A percentile compares a stretch with the other conserved stretches of the same genome.
Evolutionary conservation across 306 rosid genomes (phyloP).

Genomic region (Prunus dulcis): DNA sequence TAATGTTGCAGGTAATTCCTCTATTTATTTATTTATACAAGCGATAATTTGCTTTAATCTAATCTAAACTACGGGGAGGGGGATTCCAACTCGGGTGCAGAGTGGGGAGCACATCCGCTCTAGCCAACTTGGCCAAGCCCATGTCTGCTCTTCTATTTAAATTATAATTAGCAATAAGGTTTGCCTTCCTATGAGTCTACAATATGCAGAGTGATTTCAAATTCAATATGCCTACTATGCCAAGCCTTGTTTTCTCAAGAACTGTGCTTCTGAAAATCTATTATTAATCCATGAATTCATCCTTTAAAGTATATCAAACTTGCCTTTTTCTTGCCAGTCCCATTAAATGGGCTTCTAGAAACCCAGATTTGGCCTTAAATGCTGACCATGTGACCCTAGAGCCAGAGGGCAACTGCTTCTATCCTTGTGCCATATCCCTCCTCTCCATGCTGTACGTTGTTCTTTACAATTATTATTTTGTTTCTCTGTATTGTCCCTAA

Average conservation of each 20-base stretch:
- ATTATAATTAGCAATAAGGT: neutral
- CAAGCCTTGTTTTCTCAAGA: neutral
- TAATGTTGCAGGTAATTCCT: slow-evolving; percentile 70
- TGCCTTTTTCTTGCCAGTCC: slow-evolving; percentile 3
- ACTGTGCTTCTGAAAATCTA: neutral
- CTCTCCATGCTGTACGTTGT: neutral
- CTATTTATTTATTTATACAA: neutral
- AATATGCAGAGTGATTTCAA: neutral
- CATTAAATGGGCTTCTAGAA: slow-evolving; percentile 16
- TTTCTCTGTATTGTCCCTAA: neutral
- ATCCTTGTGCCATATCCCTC: neutral
- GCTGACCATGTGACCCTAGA: slow-evolving; percentile 28
- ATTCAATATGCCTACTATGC: too few species aligned
- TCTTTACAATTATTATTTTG: neutral
- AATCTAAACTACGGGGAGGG: too few species aligned
- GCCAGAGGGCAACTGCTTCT: neutral
- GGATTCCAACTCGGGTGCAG: too few species aligned
- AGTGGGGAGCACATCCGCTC: too few species aligned
- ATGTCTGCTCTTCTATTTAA: neutral
- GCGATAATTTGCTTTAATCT: too few species aligned
- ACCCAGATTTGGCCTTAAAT: slow-evolving; percentile 1
- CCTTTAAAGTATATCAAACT: neutral
- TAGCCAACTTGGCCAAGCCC: too few species aligned
- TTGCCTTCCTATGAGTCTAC: slow-evolving; percentile 2
- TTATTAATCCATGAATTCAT: neutral